Conservation (phyloP, 257 asterid genomes). For the Przewalskia tangutica region DNA sequence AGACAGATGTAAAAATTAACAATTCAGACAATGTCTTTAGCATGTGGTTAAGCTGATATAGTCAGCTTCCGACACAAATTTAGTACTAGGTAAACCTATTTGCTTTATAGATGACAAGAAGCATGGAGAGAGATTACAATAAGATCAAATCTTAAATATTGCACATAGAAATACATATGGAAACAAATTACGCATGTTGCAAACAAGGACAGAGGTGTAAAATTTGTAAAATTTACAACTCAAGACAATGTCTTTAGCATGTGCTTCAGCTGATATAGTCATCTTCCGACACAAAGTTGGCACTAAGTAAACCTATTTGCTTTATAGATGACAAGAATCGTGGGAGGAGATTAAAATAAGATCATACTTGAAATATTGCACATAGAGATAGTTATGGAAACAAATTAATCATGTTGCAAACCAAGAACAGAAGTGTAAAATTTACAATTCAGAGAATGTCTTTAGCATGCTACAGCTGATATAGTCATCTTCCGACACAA, state of each 20-base stretch:
- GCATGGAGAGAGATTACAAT: background rate
- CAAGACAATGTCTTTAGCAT: background rate
- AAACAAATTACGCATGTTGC: background rate
- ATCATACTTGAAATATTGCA: background rate
- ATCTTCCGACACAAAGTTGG: background rate
- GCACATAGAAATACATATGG: background rate
- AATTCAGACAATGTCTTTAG: background rate
- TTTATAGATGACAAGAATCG: background rate
- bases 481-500: constrained; percentile 2
- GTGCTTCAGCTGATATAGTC: background rate
- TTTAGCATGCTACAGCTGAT: background rate
- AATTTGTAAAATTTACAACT: background rate
- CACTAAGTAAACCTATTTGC: background rate
- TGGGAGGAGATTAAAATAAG: background rate
- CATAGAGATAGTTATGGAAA: background rate
- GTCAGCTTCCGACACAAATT: constrained; percentile 4
- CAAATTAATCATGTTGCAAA: background rate
- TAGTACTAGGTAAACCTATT: background rate
- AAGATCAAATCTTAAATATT: no score
- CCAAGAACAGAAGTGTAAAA: background rate
- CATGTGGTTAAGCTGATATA: background rate
- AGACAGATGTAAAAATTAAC: background rate
- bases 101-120: background rate
- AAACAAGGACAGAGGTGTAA: background rate
- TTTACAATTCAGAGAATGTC: background rate